Percentiles rank a stretch among this genome's conserved stretches.
Conservation (phyloP, 2,329 filamentous ascomycete genomes). For the Metarhizium humberi region DNA sequence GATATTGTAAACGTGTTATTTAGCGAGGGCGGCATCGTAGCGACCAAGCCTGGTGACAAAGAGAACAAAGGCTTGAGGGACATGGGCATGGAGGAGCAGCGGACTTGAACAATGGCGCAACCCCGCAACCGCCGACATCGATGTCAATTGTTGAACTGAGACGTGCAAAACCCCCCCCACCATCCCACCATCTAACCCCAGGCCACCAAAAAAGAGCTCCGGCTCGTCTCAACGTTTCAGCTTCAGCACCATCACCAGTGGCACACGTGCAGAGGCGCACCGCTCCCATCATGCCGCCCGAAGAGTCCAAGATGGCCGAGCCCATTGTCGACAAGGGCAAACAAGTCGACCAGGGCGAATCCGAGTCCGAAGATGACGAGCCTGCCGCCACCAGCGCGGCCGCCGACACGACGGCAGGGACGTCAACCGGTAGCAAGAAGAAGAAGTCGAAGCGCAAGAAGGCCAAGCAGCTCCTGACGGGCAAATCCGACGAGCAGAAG, state of each 20-base stretch:
- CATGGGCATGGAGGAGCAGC: too few species aligned
- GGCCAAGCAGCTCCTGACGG: conserved; percentile 36
- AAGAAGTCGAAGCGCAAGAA: conserved; percentile 59
- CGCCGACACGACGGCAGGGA: conserved; percentile 2
- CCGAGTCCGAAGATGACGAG: conserved; percentile 38
- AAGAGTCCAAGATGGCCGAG: conserved; percentile 56
- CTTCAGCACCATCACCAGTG: not conserved
- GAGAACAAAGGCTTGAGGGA: too few species aligned
- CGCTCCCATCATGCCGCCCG: conserved; percentile 32
- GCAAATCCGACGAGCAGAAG: conserved; percentile 25
- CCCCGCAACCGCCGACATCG: too few species aligned
- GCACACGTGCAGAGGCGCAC: not conserved
- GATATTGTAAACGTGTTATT: too few species aligned
- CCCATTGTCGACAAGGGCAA: conserved; percentile 39
- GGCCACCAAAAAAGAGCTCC: not conserved
- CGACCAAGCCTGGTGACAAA: too few species aligned
- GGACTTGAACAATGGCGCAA: too few species aligned
- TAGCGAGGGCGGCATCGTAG: too few species aligned
- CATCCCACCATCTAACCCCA: not conserved
- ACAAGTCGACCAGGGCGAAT: conserved; percentile 31
- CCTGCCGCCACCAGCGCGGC: conserved; percentile 24
- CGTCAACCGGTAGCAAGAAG: conserved; percentile 18
- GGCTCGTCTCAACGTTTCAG: not conserved
- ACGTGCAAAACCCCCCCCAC: not conserved
- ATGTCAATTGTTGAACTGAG: not conserved